phyloP scores from a whole-genome alignment of 805 yeast species.

The Kuraishia hungarica region DNA sequence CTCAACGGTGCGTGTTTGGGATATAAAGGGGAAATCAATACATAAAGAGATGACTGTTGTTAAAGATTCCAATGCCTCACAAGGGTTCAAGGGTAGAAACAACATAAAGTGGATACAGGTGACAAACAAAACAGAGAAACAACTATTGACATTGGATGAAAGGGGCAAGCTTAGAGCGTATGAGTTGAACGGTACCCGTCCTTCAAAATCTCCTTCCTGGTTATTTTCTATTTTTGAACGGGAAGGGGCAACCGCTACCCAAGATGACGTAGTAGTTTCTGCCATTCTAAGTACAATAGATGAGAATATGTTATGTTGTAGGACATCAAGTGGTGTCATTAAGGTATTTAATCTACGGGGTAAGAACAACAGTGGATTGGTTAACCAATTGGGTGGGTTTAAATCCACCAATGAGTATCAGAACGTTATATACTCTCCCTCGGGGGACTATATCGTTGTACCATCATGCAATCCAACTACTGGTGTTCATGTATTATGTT shows the following conservation, averaged over 20 bases:
- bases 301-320: background rate
- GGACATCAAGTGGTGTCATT: background rate
- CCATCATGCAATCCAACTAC: background rate
- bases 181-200: slow-evolving; percentile 1
- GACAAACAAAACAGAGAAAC: background rate
- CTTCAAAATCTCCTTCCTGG: background rate
- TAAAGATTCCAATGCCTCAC: slow-evolving; percentile 10
- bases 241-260: too few relatives aligned
- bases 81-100: slow-evolving; percentile 2
- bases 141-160: slow-evolving; percentile 6
- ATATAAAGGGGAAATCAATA: slow-evolving; percentile 5
- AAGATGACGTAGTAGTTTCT: background rate
- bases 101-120: background rate
- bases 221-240: background rate
- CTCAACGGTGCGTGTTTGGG: slow-evolving; percentile 20
- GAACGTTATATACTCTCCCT: slow-evolving; percentile 6
- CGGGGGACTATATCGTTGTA: slow-evolving; percentile 2
- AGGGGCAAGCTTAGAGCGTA: slow-evolving; percentile 1
- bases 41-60: slow-evolving; percentile 9
- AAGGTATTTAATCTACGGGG: background rate
- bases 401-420: slow-evolving; percentile 4
- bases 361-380: background rate
- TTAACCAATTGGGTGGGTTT: slow-evolving; percentile 2
- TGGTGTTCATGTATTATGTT: slow-evolving; percentile 4
- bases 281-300: background rate